Base-by-base conservation (phyloP, 2,329 filamentous ascomycete genomes). In the Microcera coccophila region DNA sequence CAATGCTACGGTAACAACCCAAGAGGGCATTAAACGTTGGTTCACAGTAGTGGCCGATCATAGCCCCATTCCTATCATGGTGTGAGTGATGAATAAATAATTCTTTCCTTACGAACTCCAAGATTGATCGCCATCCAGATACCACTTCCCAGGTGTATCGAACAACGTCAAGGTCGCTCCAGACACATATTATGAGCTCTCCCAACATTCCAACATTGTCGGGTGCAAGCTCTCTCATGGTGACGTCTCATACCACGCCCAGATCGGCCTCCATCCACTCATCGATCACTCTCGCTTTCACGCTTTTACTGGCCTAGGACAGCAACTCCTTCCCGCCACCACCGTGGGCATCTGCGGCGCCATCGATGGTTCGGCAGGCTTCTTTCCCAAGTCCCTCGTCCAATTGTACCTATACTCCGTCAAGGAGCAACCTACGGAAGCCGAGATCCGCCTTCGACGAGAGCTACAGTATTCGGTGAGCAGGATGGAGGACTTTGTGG, bases 141-240 rank as follows among this genome's bases (percentile, higher is more conserved):
- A 82, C 62, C 76, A 83, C 62, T 83, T 83, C 63, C 81, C 82
- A 1, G 81, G 78, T 39, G 81, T 85, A 17, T 81, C 80, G 9
- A 85, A 85, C 68, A 78, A 79, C 54, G 68, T 85, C 54, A 72
- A 73, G 53, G 71, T 85, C 45, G 66, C 72, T 1, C 76, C 80
- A 2, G 69, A 75, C 8, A 81, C 79, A 0, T 81, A 79, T 56
- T 77, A 62, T 15, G 61, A 58, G 0, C 76, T 85, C 19, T 71
- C 82, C 5, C 66, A 72, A 41, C 81, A 85, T 59, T 72, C 77
- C 21, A 85, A 85, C 57, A 84, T 85, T 44, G 81, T 84, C 4
- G 82, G 82, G 38, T 82, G 78, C 65, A 85, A 85, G 65, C 75
- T 85, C 53, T 84, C 80, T 1, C 82, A 85, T 60, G 81, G 79